Conservation (phyloP, 208 protist species). For the Leishmania mexicana region DNA sequence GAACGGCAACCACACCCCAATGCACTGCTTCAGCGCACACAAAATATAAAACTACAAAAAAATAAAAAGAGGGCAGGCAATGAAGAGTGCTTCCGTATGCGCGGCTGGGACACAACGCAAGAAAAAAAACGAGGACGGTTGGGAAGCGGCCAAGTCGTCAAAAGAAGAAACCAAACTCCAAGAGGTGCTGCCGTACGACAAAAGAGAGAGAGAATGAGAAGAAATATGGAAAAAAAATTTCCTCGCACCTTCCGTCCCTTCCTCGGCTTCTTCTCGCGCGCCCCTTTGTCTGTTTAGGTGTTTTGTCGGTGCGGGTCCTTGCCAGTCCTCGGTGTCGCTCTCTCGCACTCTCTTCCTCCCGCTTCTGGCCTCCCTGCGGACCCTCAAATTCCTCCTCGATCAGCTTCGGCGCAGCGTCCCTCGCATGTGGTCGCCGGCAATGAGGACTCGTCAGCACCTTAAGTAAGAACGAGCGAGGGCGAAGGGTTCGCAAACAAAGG, state of each 20-base stretch:
- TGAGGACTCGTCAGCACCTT: neutral
- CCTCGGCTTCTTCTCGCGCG: conserved; percentile 3
- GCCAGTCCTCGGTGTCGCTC: neutral
- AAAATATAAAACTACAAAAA: no score
- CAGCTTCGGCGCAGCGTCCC: neutral
- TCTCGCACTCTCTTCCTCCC: neutral
- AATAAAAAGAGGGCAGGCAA: neutral
- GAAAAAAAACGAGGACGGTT: neutral
- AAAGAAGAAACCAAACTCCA: neutral
- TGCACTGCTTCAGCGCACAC: no score
- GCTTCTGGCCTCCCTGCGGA: neutral
- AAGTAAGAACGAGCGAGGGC: neutral
- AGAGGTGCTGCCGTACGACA: neutral
- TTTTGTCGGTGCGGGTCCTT: neutral
- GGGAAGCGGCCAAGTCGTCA: neutral
- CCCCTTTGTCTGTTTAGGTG: no score
- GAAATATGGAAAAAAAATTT: neutral
- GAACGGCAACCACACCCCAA: neutral
- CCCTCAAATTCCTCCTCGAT: neutral
- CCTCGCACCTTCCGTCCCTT: neutral
- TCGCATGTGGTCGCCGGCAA: neutral
- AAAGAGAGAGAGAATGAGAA: conserved; percentile 12
- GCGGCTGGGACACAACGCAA: neutral
- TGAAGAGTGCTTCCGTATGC: neutral
- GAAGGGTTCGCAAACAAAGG: neutral